Evolutionary conservation across 2,329 filamentous ascomycete species (phyloP).

Genomic region (Paraphoma chrysanthemicola): DNA sequence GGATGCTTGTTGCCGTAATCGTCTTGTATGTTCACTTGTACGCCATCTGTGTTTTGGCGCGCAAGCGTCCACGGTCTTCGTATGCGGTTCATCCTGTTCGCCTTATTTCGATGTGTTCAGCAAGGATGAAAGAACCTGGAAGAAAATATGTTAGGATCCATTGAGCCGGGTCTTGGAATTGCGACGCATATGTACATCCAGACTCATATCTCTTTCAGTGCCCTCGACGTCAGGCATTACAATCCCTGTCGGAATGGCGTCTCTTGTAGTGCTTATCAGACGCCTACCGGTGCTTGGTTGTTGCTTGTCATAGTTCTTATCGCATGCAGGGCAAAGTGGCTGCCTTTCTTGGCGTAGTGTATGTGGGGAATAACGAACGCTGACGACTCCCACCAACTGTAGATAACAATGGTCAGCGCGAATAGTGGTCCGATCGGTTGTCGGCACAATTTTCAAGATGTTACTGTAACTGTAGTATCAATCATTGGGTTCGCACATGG

Average conservation of each 20-base stretch:
- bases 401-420: no score
- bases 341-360: neutral
- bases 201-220: no score
- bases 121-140: neutral
- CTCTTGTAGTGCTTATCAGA: neutral
- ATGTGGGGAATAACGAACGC: neutral
- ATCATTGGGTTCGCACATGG: no score
- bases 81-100: neutral
- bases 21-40: neutral
- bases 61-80: neutral
- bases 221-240: neutral
- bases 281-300: neutral
- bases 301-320: neutral
- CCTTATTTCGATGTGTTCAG: neutral
- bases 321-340: neutral
- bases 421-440: no score
- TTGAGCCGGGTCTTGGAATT: neutral
- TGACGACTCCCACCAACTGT: neutral
- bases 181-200: neutral
- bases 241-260: neutral
- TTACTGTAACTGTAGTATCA: no score
- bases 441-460: no score
- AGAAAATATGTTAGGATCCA: neutral
- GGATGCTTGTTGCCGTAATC: neutral
- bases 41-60: neutral